Evolutionary conservation across 148 eudicot species (phyloP).

Genomic region (Vaccinium vitisidaea): DNA sequence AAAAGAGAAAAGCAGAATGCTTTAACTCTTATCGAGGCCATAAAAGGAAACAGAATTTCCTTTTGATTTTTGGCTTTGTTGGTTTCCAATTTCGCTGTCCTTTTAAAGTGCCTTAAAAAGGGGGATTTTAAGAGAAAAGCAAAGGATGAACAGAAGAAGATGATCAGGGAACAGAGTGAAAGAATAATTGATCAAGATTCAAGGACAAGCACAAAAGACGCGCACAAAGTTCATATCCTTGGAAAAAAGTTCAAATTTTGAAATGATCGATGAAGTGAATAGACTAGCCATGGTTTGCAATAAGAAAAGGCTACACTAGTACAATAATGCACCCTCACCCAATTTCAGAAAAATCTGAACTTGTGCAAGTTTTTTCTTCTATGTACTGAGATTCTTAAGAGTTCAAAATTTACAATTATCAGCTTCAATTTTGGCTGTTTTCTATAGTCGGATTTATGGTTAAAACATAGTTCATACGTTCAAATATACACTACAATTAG

Average conservation of each 20-base stretch:
- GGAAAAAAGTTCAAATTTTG: background rate
- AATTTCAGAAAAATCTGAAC: background rate
- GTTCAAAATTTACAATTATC: background rate
- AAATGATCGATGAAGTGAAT: background rate
- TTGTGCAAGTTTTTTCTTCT: background rate
- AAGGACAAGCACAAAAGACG: background rate
- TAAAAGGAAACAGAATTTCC: constrained; percentile 31
- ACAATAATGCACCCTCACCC: background rate
- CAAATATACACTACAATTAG: background rate
- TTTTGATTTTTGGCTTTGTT: constrained; percentile 27
- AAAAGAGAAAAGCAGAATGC: constrained; percentile 44
- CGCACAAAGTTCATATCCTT: background rate
- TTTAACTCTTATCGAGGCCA: constrained; percentile 56
- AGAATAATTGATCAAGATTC: background rate
- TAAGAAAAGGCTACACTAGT: background rate
- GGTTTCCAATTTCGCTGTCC: constrained; percentile 30
- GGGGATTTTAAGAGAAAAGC: constrained; percentile 23
- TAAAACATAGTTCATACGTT: background rate
- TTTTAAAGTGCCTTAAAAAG: constrained; percentile 22
- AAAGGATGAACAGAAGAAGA: constrained; percentile 28
- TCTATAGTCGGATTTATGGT: background rate
- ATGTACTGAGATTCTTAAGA: background rate
- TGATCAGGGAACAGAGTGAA: constrained; percentile 12
- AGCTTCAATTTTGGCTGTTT: background rate
- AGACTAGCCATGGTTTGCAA: background rate